Evolutionary conservation across 176 grass and related monocot species (phyloP), one percentile per base, ranked within the genome.

Genomic region (Avena atlantica): DNA sequence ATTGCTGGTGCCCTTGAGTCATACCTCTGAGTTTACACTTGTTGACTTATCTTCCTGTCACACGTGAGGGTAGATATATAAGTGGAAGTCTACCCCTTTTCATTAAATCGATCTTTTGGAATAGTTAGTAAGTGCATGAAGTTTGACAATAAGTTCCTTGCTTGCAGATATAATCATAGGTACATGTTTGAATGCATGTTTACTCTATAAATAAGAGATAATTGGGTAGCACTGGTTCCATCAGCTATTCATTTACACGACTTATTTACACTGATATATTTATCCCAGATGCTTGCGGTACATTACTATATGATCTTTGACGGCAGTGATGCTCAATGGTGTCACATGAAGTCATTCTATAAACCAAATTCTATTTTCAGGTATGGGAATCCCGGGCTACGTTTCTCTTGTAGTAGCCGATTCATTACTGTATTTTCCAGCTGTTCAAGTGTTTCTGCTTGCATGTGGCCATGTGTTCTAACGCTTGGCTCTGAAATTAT

Each of bases 231-330:
- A 47, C 76, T 84, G 8, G 68, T 53, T 70, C 55, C 23, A 13
- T 70, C 62, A 34, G 9, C n/a, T 78, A 76, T 27, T 78, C 14
- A 81, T 57, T 14, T 76, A 55, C 49, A 19, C 1, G 49, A 12
- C 49, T 76, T 53, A 76, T 8, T 53, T 12, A 83, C 44, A 79
- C 83, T 78, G 12, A 77, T 70, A 79, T 72, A 6, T 65, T 86
- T 67, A 27, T 75, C 37, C 20, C 85, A 93, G 93, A 93, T 95
- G 81, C 86, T 95, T 76, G 78, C 78, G 23, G 83, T 95, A 50
- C 93, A 95, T 83, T 95, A 95, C 88, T 95, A 95, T 69, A 66
- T 95, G 66, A 78, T 89, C 55, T 95, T 95, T 86, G 87, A 95
- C 24, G 91, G 91, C 31, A 4, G 71, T 65, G 84, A 89, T 76